A percentile compares a stretch with the other conserved stretches of the same genome.
These are phyloP conservation scores for Rhodosporidiobolus odoratus DNA, from an alignment of 768 basidiomycete genomes.

Conservation along the genomic window DNA sequence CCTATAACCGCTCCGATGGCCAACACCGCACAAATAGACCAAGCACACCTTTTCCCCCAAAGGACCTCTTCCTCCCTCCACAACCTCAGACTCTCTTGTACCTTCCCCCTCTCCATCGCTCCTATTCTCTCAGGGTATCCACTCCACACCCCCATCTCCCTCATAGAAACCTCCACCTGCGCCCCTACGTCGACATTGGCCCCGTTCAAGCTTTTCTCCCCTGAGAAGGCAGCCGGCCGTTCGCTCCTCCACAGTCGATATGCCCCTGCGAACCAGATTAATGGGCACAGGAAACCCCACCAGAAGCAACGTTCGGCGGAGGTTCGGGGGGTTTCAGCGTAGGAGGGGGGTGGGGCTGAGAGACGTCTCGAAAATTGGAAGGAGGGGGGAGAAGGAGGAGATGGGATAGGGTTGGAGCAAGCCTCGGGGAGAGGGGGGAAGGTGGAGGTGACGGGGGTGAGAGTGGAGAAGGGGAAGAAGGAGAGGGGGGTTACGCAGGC, in stretches of 20 bases:
- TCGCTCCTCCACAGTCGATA: constrained; percentile 2
- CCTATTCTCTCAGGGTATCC: neutral
- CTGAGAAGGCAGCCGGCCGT: neutral
- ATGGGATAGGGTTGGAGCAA: neutral
- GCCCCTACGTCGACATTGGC: neutral
- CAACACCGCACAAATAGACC: neutral
- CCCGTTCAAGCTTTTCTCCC: neutral
- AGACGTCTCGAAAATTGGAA: neutral
- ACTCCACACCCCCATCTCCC: neutral
- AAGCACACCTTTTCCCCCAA: constrained; percentile 21
- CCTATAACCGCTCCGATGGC: neutral
- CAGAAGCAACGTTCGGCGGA: constrained; percentile 20
- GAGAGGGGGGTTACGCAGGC: neutral
- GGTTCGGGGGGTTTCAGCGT: constrained; percentile 16
- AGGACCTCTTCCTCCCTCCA: constrained; percentile 25
- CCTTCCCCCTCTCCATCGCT: neutral
- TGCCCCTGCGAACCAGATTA: constrained; percentile 14
- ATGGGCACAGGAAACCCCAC: constrained; percentile 18
- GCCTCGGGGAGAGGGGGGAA: neutral
- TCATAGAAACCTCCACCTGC: neutral
- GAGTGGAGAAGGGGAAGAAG: constrained; percentile 10
- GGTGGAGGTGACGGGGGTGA: neutral
- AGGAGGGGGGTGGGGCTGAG: neutral
- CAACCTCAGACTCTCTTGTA: neutral
- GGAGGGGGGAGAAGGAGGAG: neutral